Conservation (phyloP, 139 green algal genomes). For the Astrephomene gubernaculifera region DNA sequence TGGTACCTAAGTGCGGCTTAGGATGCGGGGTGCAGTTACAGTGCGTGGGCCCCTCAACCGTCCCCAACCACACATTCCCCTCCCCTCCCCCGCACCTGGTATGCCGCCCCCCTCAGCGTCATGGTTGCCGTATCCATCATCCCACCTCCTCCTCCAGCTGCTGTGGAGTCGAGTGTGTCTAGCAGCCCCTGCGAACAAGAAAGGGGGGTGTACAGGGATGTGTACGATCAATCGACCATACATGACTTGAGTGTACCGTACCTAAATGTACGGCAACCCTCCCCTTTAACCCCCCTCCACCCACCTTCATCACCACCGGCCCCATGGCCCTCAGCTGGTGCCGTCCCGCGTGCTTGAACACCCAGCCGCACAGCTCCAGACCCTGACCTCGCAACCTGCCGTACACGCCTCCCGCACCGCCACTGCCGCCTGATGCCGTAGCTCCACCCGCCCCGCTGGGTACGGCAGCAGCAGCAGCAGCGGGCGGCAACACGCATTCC, state of each 20-base stretch:
- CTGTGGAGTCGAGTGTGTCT: conserved; percentile 59
- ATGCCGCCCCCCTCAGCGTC: conserved; percentile 82
- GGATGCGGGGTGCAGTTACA: too few species aligned
- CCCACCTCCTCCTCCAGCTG: neutral
- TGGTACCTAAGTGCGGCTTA: too few species aligned
- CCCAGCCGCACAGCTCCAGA: conserved; percentile 93
- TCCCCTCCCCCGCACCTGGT: conserved; percentile 63
- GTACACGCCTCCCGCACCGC: conserved; percentile 28
- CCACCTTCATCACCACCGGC: conserved; percentile 58
- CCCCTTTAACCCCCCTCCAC: neutral
- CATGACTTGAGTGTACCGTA: too few species aligned
- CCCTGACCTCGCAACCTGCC: conserved; percentile 73
- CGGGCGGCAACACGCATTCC: conserved; percentile 47
- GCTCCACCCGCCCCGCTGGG: too few species aligned
- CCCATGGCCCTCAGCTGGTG: conserved; percentile 75
- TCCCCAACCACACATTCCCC: neutral
- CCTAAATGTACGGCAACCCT: too few species aligned
- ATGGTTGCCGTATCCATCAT: conserved; percentile 50
- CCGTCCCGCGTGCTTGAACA: conserved; percentile 79
- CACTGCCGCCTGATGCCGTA: neutral
- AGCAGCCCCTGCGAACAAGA: conserved; percentile 68
- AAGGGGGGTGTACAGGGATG: too few species aligned
- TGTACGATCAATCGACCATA: too few species aligned
- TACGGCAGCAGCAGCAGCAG: neutral
- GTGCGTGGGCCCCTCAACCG: neutral